phyloP scores from a whole-genome alignment of 2,329 filamentous ascomycete species.

The Penicillium sp. region DNA sequence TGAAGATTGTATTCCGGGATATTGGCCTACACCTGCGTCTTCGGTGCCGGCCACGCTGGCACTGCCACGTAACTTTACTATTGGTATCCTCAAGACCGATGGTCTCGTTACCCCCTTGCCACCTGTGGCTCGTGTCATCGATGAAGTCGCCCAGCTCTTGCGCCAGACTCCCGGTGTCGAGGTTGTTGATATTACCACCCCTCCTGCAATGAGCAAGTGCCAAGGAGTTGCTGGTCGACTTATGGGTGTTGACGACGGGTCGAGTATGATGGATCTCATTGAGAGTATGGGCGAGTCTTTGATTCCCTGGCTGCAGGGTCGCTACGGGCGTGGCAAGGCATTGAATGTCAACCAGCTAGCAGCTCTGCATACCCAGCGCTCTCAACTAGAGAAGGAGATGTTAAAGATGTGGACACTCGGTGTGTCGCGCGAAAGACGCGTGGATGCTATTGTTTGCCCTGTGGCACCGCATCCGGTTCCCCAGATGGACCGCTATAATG shows the following conservation, averaged over 20 bases:
- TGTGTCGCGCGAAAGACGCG: conserved; percentile 12
- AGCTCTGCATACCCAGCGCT: conserved; percentile 54
- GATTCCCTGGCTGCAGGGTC: conserved; percentile 59
- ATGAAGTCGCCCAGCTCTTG: conserved; percentile 40
- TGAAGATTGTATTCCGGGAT: conserved; percentile 45
- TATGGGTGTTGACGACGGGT: conserved; percentile 59
- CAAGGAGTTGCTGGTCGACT: conserved; percentile 59
- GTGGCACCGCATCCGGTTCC: conserved; percentile 65
- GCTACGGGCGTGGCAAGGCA: conserved; percentile 51
- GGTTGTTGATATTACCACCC: conserved; percentile 59
- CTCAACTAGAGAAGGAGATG: conserved; percentile 56
- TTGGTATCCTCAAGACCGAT: conserved; percentile 45
- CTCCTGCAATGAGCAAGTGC: conserved; percentile 53
- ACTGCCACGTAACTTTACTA: conserved; percentile 33
- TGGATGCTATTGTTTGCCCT: conserved; percentile 65
- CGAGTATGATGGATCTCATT: conserved; percentile 57
- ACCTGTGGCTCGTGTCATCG: conserved; percentile 40
- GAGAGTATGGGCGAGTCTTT: conserved; percentile 58
- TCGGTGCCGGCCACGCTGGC: conserved; percentile 17
- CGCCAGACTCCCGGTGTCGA: conserved; percentile 47
- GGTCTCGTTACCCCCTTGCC: conserved; percentile 40
- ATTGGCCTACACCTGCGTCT: conserved; percentile 33
- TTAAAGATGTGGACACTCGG: conserved; percentile 55
- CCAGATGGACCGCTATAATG: conserved; percentile 62
- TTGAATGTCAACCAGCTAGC: conserved; percentile 51